These are phyloP conservation scores for Solanum sitiens DNA, from an alignment of 257 asterid species.

Conservation along the genomic window DNA sequence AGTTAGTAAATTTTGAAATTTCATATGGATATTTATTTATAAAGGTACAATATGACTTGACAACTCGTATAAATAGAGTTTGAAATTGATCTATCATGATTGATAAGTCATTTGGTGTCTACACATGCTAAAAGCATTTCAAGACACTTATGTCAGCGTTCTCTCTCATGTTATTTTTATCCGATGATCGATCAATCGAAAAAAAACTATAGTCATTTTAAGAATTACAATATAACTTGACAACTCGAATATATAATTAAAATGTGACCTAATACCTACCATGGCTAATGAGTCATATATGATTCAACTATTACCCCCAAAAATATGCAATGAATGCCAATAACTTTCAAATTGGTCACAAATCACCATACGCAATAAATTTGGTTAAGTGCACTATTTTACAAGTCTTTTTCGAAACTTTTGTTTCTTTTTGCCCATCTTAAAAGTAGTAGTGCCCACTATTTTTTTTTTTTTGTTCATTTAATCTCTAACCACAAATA, in stretches of 20 bases:
- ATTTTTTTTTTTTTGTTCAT: background rate
- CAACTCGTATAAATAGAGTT: background rate
- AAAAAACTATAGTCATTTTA: too few relatives aligned
- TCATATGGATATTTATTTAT: background rate
- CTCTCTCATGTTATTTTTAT: background rate
- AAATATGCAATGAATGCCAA: background rate
- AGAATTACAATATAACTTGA: background rate
- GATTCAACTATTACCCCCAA: background rate
- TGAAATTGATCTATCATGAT: background rate
- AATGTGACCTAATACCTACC: background rate
- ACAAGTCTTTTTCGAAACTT: background rate
- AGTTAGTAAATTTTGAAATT: background rate
- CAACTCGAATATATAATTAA: background rate
- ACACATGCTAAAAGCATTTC: fast-evolving
- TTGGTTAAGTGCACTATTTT: background rate
- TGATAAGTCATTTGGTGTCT: background rate
- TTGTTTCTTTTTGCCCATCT: background rate
- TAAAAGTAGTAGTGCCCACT: background rate
- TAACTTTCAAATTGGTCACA: background rate
- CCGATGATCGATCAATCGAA: too few relatives aligned
- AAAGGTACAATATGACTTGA: background rate
- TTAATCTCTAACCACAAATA: background rate
- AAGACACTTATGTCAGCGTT: background rate
- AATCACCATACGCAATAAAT: background rate
- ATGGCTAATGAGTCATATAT: background rate